Base-by-base conservation (phyloP, 2,329 filamentous ascomycete species). In the Curvularia verruculosa region DNA sequence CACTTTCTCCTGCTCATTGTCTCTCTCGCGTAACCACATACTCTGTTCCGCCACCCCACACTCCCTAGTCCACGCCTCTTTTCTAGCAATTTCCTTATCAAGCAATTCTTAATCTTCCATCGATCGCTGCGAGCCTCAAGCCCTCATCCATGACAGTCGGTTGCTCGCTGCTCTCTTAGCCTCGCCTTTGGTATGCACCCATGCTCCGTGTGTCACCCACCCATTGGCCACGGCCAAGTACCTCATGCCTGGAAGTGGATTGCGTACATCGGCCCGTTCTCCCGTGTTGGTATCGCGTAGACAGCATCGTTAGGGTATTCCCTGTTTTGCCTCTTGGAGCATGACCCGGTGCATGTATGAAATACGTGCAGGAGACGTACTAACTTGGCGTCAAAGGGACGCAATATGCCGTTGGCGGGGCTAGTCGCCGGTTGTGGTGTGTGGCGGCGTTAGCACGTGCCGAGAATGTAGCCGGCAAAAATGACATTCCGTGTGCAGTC, bases 71-170 rank as follows among this genome's bases (percentile, higher is more conserved):
- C 19, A 24, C 21, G 15, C 34, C 41, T 13, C 31, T 5, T 21
- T n/a, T 10, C 31, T 36, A 15, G 37, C 21, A 37, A 47, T 52
- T 63, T 50, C 60, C 57, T 28, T n/a, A 46, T 56, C 43, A 40
- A 60, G 58, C 34, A 61, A 55, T 40, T 12, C 24, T n/a, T 5
- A 37, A 26, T 46, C 29, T 34, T 41, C 55, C 50, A 53, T 65
- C 45, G 62, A 65, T 61, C 52, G 44, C 62, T 63, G 60, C 52
- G 49, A 49, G 28, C 49, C 49, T 52, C 60, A 52, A 65, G 56
- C 60, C 60, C 58, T 61, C 43, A 65, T 65, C 62, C 62, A 63
- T 63, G 62, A 53, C 21, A 49, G 46, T 13, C 34, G 21, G 23
- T 37, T 18, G n/a, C 10, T 18, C 21, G 12, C 5, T 46, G 43